phyloP scores from a whole-genome alignment of 306 rosid species.

The Rosa multiflora region DNA sequence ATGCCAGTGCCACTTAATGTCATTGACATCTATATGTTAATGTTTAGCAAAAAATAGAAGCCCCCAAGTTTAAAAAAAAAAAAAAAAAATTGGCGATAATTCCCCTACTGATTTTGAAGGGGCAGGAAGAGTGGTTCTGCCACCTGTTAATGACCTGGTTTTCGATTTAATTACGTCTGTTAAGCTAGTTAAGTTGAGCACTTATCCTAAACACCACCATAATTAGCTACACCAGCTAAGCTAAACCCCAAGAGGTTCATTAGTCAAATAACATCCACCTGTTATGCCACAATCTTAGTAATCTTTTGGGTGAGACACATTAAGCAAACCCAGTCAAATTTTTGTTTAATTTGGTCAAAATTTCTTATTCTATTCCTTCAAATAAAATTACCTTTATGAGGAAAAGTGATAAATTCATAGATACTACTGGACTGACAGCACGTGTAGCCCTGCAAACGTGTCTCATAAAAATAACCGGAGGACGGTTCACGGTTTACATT shows the following conservation, averaged over 20 bases:
- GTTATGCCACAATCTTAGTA: not conserved
- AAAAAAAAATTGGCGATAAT: too few species aligned
- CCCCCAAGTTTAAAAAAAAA: not conserved
- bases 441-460: conserved; percentile 5
- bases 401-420: not conserved
- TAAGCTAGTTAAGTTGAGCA: not conserved
- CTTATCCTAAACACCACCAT: not conserved
- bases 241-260: not conserved
- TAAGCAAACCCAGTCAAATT: not conserved
- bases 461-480: conserved; percentile 8
- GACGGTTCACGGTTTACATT: not conserved
- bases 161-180: too few species aligned
- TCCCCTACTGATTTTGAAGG: not conserved
- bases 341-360: not conserved
- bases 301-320: not conserved
- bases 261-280: not conserved
- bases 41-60: not conserved
- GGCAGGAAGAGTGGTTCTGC: not conserved
- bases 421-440: conserved; percentile 5
- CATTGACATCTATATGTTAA: not conserved
- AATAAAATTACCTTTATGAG: not conserved
- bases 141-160: not conserved
- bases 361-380: not conserved
- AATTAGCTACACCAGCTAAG: too few species aligned
- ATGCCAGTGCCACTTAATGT: not conserved